phyloP scores from a whole-genome alignment of 2,329 filamentous ascomycete species.

The Colletotrichum incanum region DNA sequence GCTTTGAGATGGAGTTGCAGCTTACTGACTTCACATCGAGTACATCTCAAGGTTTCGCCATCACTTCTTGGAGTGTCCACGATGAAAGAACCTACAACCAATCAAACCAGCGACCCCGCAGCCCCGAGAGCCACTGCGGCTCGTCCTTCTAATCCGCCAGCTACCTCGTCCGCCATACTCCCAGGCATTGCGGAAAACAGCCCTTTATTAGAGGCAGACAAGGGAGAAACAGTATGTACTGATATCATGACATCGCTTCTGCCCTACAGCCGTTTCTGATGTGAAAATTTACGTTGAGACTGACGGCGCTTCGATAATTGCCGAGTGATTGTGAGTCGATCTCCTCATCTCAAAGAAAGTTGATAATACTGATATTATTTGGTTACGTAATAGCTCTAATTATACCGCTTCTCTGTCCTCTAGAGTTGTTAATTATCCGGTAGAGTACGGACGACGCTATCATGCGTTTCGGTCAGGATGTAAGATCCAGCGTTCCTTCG shows the following conservation, averaged over 20 bases:
- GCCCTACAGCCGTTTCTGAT: not conserved
- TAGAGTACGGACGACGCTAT: slow-evolving; percentile 1
- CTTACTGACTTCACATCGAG: too few relatives aligned
- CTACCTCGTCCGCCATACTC: too few relatives aligned
- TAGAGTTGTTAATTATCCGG: not conserved
- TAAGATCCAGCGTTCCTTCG: not conserved
- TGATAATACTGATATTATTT: not conserved
- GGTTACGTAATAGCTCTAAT: not conserved
- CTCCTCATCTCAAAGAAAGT: not conserved
- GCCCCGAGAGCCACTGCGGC: not conserved
- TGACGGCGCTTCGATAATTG: not conserved
- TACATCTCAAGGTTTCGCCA: too few relatives aligned
- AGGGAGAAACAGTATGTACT: not conserved
- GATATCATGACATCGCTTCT: not conserved
- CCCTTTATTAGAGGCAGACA: not conserved
- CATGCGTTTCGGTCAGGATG: not conserved
- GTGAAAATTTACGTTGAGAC: not conserved
- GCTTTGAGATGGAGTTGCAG: too few relatives aligned
- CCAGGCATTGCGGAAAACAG: not conserved
- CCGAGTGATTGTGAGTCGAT: not conserved
- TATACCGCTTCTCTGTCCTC: not conserved
- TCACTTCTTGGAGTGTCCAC: too few relatives aligned
- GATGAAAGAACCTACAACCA: too few relatives aligned
- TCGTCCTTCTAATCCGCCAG: not conserved
- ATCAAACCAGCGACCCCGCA: not conserved